Percentiles rank a stretch among this genome's conserved stretches.
Conservation (phyloP, 371 early-diverging fungal genomes). For the Rhizopus arrhizus region DNA sequence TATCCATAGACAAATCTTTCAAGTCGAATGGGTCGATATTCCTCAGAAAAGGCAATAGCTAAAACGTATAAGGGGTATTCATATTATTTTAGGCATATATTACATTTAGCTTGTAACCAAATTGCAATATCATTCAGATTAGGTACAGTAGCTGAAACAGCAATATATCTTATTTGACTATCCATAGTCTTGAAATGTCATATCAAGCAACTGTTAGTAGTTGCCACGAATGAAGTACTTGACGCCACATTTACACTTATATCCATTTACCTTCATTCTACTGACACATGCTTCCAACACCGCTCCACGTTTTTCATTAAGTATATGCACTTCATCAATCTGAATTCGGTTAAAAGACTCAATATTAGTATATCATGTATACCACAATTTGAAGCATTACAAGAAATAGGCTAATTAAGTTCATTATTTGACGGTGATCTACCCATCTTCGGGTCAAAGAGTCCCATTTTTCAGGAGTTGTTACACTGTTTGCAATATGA, state of each 20-base stretch:
- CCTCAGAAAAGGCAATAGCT: slow-evolving; percentile 67
- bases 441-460: slow-evolving; percentile 68
- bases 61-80: slow-evolving; percentile 1
- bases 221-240: too few species aligned
- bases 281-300: slow-evolving; percentile 59
- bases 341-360: too few species aligned
- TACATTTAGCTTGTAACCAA: slow-evolving; percentile 62
- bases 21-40: slow-evolving; percentile 78
- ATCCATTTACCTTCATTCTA: slow-evolving; percentile 44
- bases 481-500: slow-evolving; percentile 43
- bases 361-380: too few species aligned
- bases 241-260: too few species aligned
- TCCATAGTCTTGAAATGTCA: slow-evolving; percentile 29
- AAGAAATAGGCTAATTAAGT: slow-evolving; percentile 43
- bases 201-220: too few species aligned
- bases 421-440: slow-evolving; percentile 42
- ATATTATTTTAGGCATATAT: background rate
- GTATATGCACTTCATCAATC: slow-evolving; percentile 63
- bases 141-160: slow-evolving; percentile 88
- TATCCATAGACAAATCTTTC: slow-evolving; percentile 65
- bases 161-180: slow-evolving; percentile 51
- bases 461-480: slow-evolving; percentile 86
- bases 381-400: slow-evolving; percentile 28
- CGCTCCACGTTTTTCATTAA: slow-evolving; percentile 54
- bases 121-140: slow-evolving; percentile 79